These are phyloP conservation scores for Picochlorum sp. DNA, from an alignment of 139 green algal genomes.

Conservation along the genomic window DNA sequence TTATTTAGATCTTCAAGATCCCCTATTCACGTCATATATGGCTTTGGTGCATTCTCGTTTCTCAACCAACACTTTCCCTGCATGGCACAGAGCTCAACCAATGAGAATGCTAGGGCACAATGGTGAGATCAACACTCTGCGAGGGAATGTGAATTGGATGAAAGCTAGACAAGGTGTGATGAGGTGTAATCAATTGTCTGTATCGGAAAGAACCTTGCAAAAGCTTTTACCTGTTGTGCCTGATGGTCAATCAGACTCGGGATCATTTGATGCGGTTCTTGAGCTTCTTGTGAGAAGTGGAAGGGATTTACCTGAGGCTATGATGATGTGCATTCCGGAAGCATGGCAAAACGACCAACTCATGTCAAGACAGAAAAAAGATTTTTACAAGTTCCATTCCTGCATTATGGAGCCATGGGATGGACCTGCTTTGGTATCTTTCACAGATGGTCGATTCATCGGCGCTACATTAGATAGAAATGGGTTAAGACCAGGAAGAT, in stretches of 20 bases:
- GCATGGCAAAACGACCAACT: constrained; percentile 83
- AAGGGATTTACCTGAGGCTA: constrained; percentile 71
- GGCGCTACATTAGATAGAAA: constrained; percentile 93
- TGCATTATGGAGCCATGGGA: constrained; percentile 96
- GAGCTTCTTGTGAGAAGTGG: constrained; percentile 78
- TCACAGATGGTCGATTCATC: constrained; percentile 88
- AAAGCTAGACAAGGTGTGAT: constrained; percentile 79
- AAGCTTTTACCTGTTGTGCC: constrained; percentile 81
- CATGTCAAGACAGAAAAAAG: constrained; percentile 66
- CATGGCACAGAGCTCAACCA: constrained; percentile 83
- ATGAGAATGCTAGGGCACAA: constrained; percentile 94
- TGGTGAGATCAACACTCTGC: constrained; percentile 79
- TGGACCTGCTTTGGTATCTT: constrained; percentile 81
- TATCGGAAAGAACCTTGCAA: constrained; percentile 54
- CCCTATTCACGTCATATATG: constrained; percentile 80
- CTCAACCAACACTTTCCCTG: constrained; percentile 95
- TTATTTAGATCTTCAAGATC: constrained; percentile 69
- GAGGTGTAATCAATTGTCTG: constrained; percentile 51
- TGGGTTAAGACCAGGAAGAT: constrained; percentile 87
- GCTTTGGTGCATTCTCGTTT: constrained; percentile 90
- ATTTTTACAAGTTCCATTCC: constrained; percentile 87
- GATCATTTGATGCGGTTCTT: constrained; percentile 79
- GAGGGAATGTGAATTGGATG: constrained; percentile 88
- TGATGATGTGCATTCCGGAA: constrained; percentile 98
- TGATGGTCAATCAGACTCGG: constrained; percentile 65